phyloP scores from a whole-genome alignment of 306 rosid species.

The Ceratonia siliqua region DNA sequence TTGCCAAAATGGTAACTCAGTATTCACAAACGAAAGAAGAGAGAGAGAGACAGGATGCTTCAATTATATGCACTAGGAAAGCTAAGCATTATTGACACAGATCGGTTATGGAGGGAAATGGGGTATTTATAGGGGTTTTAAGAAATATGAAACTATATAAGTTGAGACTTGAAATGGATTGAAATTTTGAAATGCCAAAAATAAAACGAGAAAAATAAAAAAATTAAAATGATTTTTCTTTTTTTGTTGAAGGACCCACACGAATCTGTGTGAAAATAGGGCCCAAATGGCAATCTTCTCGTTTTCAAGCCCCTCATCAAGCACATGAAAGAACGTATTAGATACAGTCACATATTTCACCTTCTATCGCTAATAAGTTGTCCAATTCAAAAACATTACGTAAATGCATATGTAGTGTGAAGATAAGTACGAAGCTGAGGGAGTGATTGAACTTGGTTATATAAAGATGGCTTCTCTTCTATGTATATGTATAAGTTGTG shows the following conservation, averaged over 20 bases:
- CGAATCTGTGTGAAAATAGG: slow-evolving; percentile 22
- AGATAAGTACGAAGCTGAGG: background rate
- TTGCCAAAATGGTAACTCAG: background rate
- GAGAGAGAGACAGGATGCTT: background rate
- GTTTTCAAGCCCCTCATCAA: slow-evolving; percentile 35
- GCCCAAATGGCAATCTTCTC: slow-evolving; percentile 4
- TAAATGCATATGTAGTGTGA: background rate
- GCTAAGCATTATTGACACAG: slow-evolving; percentile 6
- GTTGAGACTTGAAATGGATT: background rate
- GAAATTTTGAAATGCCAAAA: background rate
- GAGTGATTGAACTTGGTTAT: too few species aligned
- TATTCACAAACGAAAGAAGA: slow-evolving; percentile 3
- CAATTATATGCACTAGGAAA: background rate
- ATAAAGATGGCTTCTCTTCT: too few species aligned
- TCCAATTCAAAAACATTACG: slow-evolving; percentile 9
- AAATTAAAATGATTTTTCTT: background rate
- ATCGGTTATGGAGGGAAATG: slow-evolving; percentile 5
- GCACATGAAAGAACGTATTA: slow-evolving; percentile 20
- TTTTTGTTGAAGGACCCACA: background rate
- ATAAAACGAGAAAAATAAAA: too few species aligned
- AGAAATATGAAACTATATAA: background rate
- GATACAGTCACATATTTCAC: slow-evolving; percentile 1
- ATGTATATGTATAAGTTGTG: too few species aligned
- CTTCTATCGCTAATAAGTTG: background rate
- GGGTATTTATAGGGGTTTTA: slow-evolving; percentile 33